Evolutionary conservation across 495 filamentous ascomycete genomes (phyloP).

Genomic region (Lepidopterella palustris): DNA sequence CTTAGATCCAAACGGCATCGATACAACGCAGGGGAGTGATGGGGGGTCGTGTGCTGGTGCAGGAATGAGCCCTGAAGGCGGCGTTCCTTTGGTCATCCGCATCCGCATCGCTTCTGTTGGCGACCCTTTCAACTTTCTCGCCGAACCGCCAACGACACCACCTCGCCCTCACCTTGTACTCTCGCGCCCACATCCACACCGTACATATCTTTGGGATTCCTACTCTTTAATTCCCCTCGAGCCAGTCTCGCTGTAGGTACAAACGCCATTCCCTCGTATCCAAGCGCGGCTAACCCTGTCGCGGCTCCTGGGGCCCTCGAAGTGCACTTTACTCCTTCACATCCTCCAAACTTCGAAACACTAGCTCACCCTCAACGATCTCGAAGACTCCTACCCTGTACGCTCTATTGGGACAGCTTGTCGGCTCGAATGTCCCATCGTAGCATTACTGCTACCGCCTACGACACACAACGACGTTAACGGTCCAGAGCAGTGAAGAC

Average conservation of each 20-base stretch:
- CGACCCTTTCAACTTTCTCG: background rate
- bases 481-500: background rate
- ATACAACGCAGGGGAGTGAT: background rate
- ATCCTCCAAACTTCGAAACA: slow-evolving; percentile 18
- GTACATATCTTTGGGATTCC: background rate
- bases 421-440: slow-evolving; percentile 15
- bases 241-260: background rate
- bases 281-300: background rate
- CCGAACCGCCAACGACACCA: background rate
- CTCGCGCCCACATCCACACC: background rate
- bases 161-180: background rate
- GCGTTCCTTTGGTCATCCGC: slow-evolving; percentile 5
- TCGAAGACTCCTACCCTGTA: background rate
- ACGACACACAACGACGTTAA: background rate
- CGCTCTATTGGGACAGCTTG: slow-evolving; percentile 1
- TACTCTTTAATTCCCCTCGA: background rate
- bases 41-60: background rate
- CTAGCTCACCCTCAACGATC: slow-evolving; percentile 13
- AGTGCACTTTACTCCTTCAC: background rate
- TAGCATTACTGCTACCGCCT: background rate
- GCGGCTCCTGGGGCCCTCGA: background rate
- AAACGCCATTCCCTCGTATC: slow-evolving; percentile 1
- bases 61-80: too few relatives aligned
- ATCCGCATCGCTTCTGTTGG: background rate
- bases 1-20: background rate